phyloP scores from a whole-genome alignment of 2,329 filamentous ascomycete species.

The Tothia fuscella region DNA sequence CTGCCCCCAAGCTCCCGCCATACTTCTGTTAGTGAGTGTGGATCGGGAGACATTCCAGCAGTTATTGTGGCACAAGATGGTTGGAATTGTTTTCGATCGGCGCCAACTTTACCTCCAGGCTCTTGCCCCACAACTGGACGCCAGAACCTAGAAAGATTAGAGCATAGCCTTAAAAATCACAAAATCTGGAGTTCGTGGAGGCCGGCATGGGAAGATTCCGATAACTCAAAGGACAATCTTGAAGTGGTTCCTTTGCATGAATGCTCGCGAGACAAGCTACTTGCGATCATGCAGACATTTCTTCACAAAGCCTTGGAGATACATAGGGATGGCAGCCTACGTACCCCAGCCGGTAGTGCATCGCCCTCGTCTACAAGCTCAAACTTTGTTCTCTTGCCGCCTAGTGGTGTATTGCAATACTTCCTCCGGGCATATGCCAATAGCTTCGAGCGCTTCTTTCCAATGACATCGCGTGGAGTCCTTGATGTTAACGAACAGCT shows the following conservation, averaged over 20 bases:
- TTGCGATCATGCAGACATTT: conserved; percentile 61
- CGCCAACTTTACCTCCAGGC: conserved; percentile 34
- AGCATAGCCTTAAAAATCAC: conserved; percentile 39
- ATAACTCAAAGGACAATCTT: conserved; percentile 34
- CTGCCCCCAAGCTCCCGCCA: conserved; percentile 30
- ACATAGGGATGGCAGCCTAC: conserved; percentile 40
- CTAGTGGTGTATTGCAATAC: conserved; percentile 53
- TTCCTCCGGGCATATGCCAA: conserved; percentile 56
- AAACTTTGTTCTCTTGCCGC: conserved; percentile 54
- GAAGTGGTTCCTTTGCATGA: conserved; percentile 38
- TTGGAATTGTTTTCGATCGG: conserved; percentile 42
- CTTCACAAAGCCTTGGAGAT: conserved; percentile 59
- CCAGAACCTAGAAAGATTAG: conserved; percentile 39
- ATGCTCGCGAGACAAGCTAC: conserved; percentile 52
- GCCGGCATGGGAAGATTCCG: conserved; percentile 37
- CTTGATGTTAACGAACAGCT: conserved; percentile 58
- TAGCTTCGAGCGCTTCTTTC: conserved; percentile 54
- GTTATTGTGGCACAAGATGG: conserved; percentile 31
- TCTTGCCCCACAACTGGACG: conserved; percentile 39
- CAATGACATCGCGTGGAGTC: conserved; percentile 46
- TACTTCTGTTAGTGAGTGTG: conserved; percentile 21
- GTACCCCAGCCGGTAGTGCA: conserved; percentile 29
- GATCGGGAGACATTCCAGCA: conserved; percentile 10
- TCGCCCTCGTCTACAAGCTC: conserved; percentile 40
- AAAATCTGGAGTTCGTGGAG: conserved; percentile 41